phyloP scores from a whole-genome alignment of 352 stramenopile genomes.

The Phytopythium cucurbitacearum region DNA sequence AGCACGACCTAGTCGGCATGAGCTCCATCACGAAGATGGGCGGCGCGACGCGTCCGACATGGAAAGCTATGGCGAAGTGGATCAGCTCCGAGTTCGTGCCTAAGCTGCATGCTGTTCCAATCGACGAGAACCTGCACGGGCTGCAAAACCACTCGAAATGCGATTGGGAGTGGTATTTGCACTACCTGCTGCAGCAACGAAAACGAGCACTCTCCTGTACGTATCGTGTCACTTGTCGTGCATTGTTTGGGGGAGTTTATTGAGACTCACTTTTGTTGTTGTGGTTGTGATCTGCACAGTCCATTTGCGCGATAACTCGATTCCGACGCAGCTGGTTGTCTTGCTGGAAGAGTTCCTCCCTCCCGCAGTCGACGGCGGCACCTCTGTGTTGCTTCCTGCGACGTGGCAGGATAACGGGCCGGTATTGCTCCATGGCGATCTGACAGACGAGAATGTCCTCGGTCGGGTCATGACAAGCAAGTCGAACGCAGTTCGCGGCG shows the following conservation, averaged over 20 bases:
- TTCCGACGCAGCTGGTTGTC: constrained; percentile 59
- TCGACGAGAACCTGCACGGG: constrained; percentile 37
- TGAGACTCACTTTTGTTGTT: constrained; percentile 4
- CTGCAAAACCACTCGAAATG: constrained; percentile 62
- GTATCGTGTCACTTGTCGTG: constrained; percentile 7
- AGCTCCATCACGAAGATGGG: constrained; percentile 45
- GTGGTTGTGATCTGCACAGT: constrained; percentile 29
- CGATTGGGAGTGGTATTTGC: constrained; percentile 75
- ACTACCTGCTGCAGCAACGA: constrained; percentile 72
- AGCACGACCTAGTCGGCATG: constrained; percentile 44
- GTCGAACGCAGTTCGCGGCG: background rate
- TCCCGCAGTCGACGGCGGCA: constrained; percentile 19
- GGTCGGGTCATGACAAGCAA: constrained; percentile 19
- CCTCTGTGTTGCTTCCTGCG: constrained; percentile 33
- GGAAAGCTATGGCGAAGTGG: constrained; percentile 51
- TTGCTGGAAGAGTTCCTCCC: constrained; percentile 61
- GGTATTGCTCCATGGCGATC: constrained; percentile 74
- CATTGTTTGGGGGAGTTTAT: background rate
- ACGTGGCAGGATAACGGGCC: constrained; percentile 18
- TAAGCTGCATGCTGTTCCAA: constrained; percentile 47
- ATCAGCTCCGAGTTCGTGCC: constrained; percentile 59
- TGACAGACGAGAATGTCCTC: constrained; percentile 86
- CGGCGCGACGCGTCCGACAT: constrained; percentile 41
- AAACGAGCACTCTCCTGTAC: constrained; percentile 66
- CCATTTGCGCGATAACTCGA: constrained; percentile 45